Conservation (phyloP, 2,329 filamentous ascomycete species). For the Fusarium avenaceum region DNA sequence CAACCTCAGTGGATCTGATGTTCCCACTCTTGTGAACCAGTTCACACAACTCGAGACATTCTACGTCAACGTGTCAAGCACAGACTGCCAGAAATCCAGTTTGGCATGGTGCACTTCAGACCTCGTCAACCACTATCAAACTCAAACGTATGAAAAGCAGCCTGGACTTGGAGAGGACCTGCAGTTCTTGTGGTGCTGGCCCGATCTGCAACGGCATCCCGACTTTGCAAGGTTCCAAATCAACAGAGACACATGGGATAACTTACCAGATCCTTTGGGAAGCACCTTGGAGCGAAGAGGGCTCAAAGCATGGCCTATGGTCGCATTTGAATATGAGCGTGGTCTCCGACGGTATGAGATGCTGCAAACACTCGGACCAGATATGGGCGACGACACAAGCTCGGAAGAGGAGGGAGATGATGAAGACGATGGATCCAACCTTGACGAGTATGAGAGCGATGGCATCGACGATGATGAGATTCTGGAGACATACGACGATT, state of each 20-base stretch:
- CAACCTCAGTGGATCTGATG: neutral
- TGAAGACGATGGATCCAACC: slow-evolving; percentile 28
- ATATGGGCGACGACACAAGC: slow-evolving; percentile 26
- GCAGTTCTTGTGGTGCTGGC: slow-evolving; percentile 52
- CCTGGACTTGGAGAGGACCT: slow-evolving; percentile 46
- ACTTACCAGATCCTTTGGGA: slow-evolving; percentile 11
- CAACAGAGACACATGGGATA: slow-evolving; percentile 18
- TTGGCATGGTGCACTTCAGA: slow-evolving; percentile 54
- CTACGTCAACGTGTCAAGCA: slow-evolving; percentile 40
- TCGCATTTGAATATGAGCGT: slow-evolving; percentile 46
- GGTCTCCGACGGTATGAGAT: slow-evolving; percentile 38
- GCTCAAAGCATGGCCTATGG: slow-evolving; percentile 50
- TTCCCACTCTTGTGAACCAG: slow-evolving; percentile 6
- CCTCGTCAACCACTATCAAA: slow-evolving; percentile 46
- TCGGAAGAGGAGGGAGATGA: slow-evolving; percentile 31
- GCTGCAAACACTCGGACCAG: slow-evolving; percentile 23
- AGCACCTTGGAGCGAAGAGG: slow-evolving; percentile 20
- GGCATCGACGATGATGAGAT: slow-evolving; percentile 56
- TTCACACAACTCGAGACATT: slow-evolving; percentile 50
- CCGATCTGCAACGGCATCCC: slow-evolving; percentile 49
- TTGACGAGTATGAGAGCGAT: slow-evolving; percentile 57
- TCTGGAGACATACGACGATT: slow-evolving; percentile 43
- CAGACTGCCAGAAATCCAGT: slow-evolving; percentile 12
- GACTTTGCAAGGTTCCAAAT: slow-evolving; percentile 50
- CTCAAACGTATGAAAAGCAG: slow-evolving; percentile 47